phyloP scores from a whole-genome alignment of 305 asterid species.

The Fraxinus ornus region DNA sequence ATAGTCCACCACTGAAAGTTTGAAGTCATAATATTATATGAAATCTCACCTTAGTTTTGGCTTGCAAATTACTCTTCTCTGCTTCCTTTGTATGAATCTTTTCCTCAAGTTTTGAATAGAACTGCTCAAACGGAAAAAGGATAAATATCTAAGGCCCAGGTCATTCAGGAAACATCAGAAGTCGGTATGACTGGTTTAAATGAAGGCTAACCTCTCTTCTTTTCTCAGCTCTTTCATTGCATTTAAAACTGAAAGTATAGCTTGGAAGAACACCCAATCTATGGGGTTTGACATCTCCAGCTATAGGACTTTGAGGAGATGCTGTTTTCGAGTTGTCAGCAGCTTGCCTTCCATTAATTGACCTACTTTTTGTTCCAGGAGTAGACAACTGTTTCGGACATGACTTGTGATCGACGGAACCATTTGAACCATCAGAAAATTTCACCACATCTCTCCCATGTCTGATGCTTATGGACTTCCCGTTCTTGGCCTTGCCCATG shows the following conservation, averaged over 20 bases:
- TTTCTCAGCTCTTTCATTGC: slow-evolving; percentile 93
- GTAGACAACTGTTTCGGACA: slow-evolving; percentile 34
- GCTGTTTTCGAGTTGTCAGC: slow-evolving; percentile 36
- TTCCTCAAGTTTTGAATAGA: slow-evolving; percentile 86
- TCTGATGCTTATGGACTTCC: slow-evolving; percentile 40
- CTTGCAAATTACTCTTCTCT: slow-evolving; percentile 73
- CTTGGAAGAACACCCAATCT: slow-evolving; percentile 70
- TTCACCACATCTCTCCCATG: slow-evolving; percentile 40
- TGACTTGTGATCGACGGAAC: slow-evolving; percentile 42
- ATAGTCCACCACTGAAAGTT: neutral
- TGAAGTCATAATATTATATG: slow-evolving; percentile 1
- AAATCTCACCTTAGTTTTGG: slow-evolving; percentile 59
- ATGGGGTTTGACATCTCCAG: slow-evolving; percentile 60
- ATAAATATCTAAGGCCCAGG: slow-evolving; percentile 18
- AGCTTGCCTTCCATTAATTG: slow-evolving; percentile 36
- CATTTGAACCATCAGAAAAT: slow-evolving; percentile 48
- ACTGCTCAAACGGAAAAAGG: slow-evolving; percentile 42
- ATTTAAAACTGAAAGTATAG: slow-evolving; percentile 77
- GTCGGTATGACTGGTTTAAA: neutral
- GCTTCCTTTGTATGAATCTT: slow-evolving; percentile 88
- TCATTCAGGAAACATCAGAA: slow-evolving; percentile 1
- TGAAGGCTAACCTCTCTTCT: slow-evolving; percentile 72
- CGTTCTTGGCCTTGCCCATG: slow-evolving; percentile 38
- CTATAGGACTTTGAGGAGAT: slow-evolving; percentile 51
- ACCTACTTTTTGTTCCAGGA: slow-evolving; percentile 43